A percentile compares a stretch with the other conserved stretches of the same genome.
Conservation (phyloP, 2,329 filamentous ascomycete species). For the Geosmithia putterillii region DNA sequence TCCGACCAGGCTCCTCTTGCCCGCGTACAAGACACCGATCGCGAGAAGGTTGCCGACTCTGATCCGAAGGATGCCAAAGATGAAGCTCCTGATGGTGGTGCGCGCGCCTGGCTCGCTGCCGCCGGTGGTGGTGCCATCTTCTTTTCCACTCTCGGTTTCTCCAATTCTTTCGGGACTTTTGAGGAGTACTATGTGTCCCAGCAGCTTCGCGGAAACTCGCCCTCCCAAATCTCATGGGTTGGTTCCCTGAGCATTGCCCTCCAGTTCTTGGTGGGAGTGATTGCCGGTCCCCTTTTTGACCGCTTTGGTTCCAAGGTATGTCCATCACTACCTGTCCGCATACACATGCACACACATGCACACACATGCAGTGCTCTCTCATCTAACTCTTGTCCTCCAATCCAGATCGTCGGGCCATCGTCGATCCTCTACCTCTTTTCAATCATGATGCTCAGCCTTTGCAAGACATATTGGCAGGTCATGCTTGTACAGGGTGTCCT, state of each 20-base stretch:
- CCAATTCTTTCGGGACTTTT: constrained; percentile 32
- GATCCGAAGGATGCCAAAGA: too few relatives aligned
- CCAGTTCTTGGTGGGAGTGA: constrained; percentile 17
- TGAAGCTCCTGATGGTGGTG: constrained; percentile 16
- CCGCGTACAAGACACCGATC: too few relatives aligned
- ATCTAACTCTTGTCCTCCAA: too few relatives aligned
- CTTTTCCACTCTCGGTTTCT: constrained; percentile 26
- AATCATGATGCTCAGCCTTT: constrained; percentile 30
- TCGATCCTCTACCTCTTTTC: constrained; percentile 19
- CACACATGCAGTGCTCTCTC: too few relatives aligned
- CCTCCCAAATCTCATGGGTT: constrained; percentile 27
- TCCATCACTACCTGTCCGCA: too few relatives aligned
- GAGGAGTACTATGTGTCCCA: constrained; percentile 28
- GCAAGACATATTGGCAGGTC: constrained; percentile 34
- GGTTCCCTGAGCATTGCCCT: constrained; percentile 47
- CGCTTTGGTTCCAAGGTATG: constrained; percentile 23
- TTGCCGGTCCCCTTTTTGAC: constrained; percentile 20
- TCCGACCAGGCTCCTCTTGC: too few relatives aligned
- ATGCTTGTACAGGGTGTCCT: constrained; percentile 37
- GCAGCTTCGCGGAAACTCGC: constrained; percentile 14
- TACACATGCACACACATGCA: too few relatives aligned
- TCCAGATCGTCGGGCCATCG: neutral
- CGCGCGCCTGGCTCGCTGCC: constrained; percentile 27
- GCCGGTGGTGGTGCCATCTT: constrained; percentile 19
- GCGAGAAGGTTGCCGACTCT: too few relatives aligned